These are phyloP conservation scores for Amanita rimosa DNA, from an alignment of 768 basidiomycete species.

Conservation along the genomic window DNA sequence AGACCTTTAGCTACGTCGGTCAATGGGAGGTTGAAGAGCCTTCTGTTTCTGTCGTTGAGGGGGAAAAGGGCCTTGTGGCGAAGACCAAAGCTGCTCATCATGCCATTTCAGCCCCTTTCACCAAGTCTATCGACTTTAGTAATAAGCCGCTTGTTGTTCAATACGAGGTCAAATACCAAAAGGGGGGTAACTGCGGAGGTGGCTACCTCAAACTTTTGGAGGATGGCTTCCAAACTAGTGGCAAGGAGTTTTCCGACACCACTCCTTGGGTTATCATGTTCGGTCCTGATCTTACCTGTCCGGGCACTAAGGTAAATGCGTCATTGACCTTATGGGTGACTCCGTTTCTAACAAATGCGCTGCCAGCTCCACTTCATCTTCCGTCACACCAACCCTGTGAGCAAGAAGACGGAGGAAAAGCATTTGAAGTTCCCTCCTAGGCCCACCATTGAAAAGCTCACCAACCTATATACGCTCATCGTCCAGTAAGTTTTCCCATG, in stretches of 20 bases:
- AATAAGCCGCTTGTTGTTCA: conserved; percentile 87
- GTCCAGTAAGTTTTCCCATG: conserved; percentile 52
- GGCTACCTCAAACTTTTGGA: conserved; percentile 96
- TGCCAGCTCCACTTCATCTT: conserved; percentile 94
- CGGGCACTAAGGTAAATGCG: conserved; percentile 68
- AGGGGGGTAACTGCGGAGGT: conserved; percentile 98
- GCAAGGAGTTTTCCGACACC: conserved; percentile 88
- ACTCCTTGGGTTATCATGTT: conserved; percentile 97
- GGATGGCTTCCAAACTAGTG: conserved; percentile 87
- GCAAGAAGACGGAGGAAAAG: conserved; percentile 94
- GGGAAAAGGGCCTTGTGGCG: conserved; percentile 88
- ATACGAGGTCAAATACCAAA: conserved; percentile 99
- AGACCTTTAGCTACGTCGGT: conserved; percentile 96
- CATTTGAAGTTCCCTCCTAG: conserved; percentile 76
- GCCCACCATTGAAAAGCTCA: conserved; percentile 81
- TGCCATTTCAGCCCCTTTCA: conserved; percentile 93
- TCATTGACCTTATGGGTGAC: neutral
- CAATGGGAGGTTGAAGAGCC: conserved; percentile 95
- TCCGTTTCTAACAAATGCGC: neutral
- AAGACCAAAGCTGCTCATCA: conserved; percentile 98
- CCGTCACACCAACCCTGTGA: conserved; percentile 91
- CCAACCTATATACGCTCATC: conserved; percentile 91
- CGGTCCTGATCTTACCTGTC: conserved; percentile 91
- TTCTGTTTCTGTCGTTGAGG: conserved; percentile 59
- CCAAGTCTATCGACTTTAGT: conserved; percentile 65